Conservation (phyloP, 2,329 filamentous ascomycete species). For the Paecilomyces dactylethromorphus region DNA sequence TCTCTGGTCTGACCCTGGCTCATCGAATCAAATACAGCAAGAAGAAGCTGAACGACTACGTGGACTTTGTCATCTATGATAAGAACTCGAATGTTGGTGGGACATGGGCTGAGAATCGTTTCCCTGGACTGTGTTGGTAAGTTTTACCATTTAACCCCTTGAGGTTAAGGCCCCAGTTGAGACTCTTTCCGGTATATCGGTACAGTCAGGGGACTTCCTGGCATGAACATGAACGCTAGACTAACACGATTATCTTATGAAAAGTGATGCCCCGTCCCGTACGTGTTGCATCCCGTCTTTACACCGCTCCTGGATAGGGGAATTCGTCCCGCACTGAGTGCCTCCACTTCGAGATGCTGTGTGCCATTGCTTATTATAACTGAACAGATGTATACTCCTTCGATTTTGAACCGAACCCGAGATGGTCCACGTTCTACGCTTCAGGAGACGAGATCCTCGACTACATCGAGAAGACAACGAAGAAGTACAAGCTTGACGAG, state of each 20-base stretch:
- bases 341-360: not conserved
- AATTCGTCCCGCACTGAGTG: not conserved
- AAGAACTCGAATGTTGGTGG: slow-evolving; percentile 28
- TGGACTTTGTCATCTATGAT: slow-evolving; percentile 2
- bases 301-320: not conserved
- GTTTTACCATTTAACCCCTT: not conserved
- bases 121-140: slow-evolving; percentile 30
- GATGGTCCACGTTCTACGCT: slow-evolving; percentile 38
- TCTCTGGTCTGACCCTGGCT: slow-evolving; percentile 13
- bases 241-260: slow-evolving; percentile 1
- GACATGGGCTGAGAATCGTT: slow-evolving; percentile 36
- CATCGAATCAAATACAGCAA: slow-evolving; percentile 14
- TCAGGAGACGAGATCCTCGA: slow-evolving; percentile 34
- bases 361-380: not conserved
- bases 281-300: slow-evolving; percentile 3
- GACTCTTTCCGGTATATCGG: not conserved
- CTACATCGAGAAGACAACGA: slow-evolving; percentile 33
- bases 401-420: slow-evolving; percentile 38
- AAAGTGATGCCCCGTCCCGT: slow-evolving; percentile 26
- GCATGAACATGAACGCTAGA: not conserved
- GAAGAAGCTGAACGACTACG: not conserved
- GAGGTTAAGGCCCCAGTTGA: not conserved
- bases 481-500: slow-evolving; percentile 33
- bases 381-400: slow-evolving; percentile 25
- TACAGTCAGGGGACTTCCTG: not conserved